Evolutionary conservation across 1,139 yeast species (phyloP).

Genomic region (Yamadazyma aaseri): DNA sequence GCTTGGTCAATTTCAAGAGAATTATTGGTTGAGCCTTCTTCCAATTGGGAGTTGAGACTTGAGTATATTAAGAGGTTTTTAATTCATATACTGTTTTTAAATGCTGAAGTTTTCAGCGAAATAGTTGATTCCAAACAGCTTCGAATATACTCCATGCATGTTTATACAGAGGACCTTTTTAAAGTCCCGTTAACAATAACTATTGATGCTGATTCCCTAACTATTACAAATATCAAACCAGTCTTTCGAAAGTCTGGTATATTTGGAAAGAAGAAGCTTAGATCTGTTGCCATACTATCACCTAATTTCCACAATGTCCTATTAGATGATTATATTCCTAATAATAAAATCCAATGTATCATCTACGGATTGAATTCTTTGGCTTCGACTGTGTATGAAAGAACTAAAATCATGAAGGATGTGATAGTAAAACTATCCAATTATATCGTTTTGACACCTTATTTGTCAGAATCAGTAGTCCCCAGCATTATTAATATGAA

Average conservation of each 20-base stretch:
- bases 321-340: conserved; percentile 24
- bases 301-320: conserved; percentile 21
- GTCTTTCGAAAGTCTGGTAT: conserved; percentile 6
- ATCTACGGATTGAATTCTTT: conserved; percentile 35
- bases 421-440: not conserved
- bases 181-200: conserved; percentile 19
- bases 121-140: conserved; percentile 7
- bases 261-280: conserved; percentile 5
- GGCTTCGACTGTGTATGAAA: conserved; percentile 16
- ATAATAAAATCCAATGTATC: conserved; percentile 26
- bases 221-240: conserved; percentile 16
- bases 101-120: conserved; percentile 7
- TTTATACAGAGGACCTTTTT: conserved; percentile 26
- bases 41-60: conserved; percentile 34
- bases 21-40: conserved; percentile 37
- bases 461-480: no score
- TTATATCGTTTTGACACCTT: not conserved
- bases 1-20: conserved; percentile 20
- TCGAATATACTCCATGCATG: conserved; percentile 21
- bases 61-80: conserved; percentile 24
- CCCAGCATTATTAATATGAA: not conserved
- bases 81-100: conserved; percentile 3
- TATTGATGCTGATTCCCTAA: conserved; percentile 19
- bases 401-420: not conserved
- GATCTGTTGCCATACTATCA: conserved; percentile 19